Conservation (phyloP, 345 rosid species). For the Aethionema arabicum region DNA sequence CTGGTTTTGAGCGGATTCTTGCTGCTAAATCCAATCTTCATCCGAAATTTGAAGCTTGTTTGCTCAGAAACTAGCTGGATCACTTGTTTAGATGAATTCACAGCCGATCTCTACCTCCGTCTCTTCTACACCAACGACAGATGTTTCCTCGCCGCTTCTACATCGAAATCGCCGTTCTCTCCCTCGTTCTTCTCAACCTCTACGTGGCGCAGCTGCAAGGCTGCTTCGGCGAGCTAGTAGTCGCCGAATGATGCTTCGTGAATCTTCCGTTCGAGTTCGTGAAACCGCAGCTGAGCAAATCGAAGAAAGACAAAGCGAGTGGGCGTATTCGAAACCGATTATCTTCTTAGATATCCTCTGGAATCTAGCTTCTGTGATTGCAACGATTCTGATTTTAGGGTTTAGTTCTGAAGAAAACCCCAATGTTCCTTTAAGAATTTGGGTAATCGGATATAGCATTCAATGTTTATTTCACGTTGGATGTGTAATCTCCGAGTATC, state of each 20-base stretch:
- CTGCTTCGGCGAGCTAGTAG: slow-evolving; percentile 71
- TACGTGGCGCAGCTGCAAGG: slow-evolving; percentile 62
- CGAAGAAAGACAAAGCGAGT: slow-evolving; percentile 67
- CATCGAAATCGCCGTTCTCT: slow-evolving; percentile 44
- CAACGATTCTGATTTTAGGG: slow-evolving; percentile 45
- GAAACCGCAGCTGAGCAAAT: slow-evolving; percentile 88
- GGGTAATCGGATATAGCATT: slow-evolving; percentile 64
- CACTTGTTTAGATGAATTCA: slow-evolving; percentile 30
- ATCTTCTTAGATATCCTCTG: slow-evolving; percentile 63
- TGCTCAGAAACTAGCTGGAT: background rate
- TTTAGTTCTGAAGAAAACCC: slow-evolving; percentile 55
- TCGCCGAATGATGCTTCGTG: slow-evolving; percentile 72
- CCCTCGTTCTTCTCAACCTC: slow-evolving; percentile 49
- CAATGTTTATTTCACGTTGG: slow-evolving; percentile 69
- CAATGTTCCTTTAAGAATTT: slow-evolving; percentile 59
- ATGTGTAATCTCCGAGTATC: slow-evolving; percentile 55
- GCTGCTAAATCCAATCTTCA: slow-evolving; percentile 21
- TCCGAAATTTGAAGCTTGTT: background rate
- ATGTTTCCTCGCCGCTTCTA: slow-evolving; percentile 49
- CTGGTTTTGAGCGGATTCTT: background rate
- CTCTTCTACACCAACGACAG: slow-evolving; percentile 31
- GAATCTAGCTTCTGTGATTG: slow-evolving; percentile 58
- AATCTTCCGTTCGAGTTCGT: slow-evolving; percentile 72
- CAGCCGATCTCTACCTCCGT: slow-evolving; percentile 28
- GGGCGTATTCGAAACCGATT: slow-evolving; percentile 75